A percentile compares a stretch with the other conserved stretches of the same genome.
These are phyloP conservation scores for Scopulariopsis brevicaulis DNA, from an alignment of 2,329 filamentous ascomycete genomes.

Conservation along the genomic window DNA sequence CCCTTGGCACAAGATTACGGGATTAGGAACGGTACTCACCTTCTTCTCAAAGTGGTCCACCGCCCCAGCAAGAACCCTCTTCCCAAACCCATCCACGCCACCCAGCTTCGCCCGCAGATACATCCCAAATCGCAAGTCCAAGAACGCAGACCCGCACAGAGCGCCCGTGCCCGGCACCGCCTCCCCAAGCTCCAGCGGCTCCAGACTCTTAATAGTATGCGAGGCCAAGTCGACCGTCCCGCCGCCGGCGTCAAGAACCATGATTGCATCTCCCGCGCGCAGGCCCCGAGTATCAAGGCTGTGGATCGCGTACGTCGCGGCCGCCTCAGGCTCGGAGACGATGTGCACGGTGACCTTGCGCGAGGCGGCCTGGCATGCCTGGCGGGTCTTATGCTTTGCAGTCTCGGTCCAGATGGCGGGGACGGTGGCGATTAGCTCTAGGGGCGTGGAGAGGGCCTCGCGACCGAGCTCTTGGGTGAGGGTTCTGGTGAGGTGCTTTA, in stretches of 20 bases:
- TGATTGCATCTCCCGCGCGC: constrained; percentile 32
- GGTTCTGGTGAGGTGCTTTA: constrained; percentile 32
- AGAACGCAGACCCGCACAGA: constrained; percentile 35
- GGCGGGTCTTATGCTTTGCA: constrained; percentile 36
- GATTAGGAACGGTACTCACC: constrained; percentile 8
- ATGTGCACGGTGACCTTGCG: constrained; percentile 29
- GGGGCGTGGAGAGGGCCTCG: constrained; percentile 27
- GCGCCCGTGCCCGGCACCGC: constrained; percentile 35
- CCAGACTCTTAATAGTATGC: constrained; percentile 31
- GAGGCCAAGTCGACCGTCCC: constrained; percentile 43
- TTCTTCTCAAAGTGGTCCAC: constrained; percentile 31
- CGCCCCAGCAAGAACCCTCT: constrained; percentile 25
- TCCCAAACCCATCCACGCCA: constrained; percentile 28
- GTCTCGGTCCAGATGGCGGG: constrained; percentile 47
- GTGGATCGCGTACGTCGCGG: constrained; percentile 35
- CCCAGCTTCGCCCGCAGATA: constrained; percentile 30
- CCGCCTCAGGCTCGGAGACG: constrained; percentile 41
- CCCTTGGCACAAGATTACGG: neutral
- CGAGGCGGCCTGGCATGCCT: constrained; percentile 19
- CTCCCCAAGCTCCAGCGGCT: constrained; percentile 33
- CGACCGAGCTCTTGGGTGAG: constrained; percentile 29
- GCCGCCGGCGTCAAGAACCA: constrained; percentile 42
- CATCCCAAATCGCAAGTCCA: constrained; percentile 34
- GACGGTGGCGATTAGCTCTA: constrained; percentile 45
- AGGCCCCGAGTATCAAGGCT: constrained; percentile 25